A percentile compares a stretch with the other conserved stretches of the same genome.
Evolutionary conservation across 345 rosid species (phyloP).

Genomic region (Cardamine chenopodiifolia): DNA sequence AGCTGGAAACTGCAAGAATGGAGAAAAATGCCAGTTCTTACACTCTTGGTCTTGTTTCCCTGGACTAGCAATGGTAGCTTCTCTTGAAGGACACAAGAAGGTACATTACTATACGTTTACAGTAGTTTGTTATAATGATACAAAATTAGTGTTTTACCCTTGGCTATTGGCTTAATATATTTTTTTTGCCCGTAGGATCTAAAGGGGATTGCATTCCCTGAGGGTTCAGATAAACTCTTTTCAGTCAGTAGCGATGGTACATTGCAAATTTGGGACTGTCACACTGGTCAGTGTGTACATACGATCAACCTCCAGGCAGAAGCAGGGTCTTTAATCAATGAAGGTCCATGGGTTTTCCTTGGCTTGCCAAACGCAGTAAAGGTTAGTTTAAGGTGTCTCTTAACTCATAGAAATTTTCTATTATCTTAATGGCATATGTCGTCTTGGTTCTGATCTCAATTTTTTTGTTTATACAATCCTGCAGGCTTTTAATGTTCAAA

Average conservation of each 20-base stretch:
- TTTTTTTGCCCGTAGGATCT: constrained; percentile 35
- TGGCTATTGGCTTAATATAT: neutral
- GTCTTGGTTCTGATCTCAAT: constrained; percentile 5
- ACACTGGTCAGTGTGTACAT: constrained; percentile 50
- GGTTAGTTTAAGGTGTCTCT: constrained; percentile 39
- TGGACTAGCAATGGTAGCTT: constrained; percentile 36
- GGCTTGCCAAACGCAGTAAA: constrained; percentile 61
- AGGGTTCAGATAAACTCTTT: constrained; percentile 58
- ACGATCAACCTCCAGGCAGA: constrained; percentile 46
- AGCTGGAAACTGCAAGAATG: constrained; percentile 40
- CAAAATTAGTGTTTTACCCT: neutral
- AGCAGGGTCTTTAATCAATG: constrained; percentile 55
- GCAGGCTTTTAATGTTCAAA: constrained; percentile 58
- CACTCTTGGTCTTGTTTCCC: constrained; percentile 41
- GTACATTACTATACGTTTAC: neutral
- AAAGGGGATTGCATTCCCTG: constrained; percentile 57
- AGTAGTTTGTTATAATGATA: neutral
- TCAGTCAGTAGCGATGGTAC: constrained; percentile 60
- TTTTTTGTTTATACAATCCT: constrained; percentile 12
- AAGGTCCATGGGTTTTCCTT: constrained; percentile 67
- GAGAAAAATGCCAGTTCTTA: constrained; percentile 40
- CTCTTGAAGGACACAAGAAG: constrained; percentile 45
- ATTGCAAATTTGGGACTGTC: constrained; percentile 56
- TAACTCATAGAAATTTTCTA: neutral
- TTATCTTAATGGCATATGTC: too few species aligned